A percentile compares a stretch with the other conserved stretches of the same genome.
phyloP scores from a whole-genome alignment of 208 protist genomes.

The Trichomonas tenax region DNA sequence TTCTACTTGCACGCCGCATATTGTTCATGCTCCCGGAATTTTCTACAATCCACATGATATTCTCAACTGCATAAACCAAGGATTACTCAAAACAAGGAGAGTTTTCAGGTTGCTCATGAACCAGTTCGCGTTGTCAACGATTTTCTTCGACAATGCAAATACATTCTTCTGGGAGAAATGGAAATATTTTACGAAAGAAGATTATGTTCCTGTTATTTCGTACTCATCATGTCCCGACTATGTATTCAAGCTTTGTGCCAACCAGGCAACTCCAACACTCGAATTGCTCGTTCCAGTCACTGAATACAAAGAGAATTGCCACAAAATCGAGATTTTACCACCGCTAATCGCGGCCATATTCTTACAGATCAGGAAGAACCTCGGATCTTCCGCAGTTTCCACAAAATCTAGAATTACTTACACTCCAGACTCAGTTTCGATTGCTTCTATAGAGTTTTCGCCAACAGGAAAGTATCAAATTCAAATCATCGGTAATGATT shows the following conservation, averaged over 20 bases:
- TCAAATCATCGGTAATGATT: not conserved
- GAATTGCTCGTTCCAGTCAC: not conserved
- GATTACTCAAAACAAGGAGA: not conserved
- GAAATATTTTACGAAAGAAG: not conserved
- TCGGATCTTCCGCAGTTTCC: not conserved
- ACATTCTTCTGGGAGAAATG: not conserved
- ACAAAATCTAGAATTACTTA: not conserved
- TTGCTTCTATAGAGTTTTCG: not conserved
- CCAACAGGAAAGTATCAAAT: not conserved
- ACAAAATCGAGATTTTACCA: not conserved
- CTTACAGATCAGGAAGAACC: not conserved
- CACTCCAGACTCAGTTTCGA: not conserved
- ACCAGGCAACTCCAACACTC: not conserved
- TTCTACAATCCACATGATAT: not conserved
- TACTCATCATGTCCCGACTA: not conserved
- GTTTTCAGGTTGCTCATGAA: not conserved
- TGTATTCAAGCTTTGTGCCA: not conserved
- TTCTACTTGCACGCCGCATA: not conserved
- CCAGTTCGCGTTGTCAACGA: not conserved
- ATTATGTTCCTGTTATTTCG: not conserved
- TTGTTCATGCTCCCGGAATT: not conserved
- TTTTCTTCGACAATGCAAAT: not conserved
- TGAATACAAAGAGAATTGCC: not conserved
- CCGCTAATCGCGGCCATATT: not conserved
- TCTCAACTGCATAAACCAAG: not conserved